phyloP scores from a whole-genome alignment of 305 asterid species.

The Lippia alba region DNA sequence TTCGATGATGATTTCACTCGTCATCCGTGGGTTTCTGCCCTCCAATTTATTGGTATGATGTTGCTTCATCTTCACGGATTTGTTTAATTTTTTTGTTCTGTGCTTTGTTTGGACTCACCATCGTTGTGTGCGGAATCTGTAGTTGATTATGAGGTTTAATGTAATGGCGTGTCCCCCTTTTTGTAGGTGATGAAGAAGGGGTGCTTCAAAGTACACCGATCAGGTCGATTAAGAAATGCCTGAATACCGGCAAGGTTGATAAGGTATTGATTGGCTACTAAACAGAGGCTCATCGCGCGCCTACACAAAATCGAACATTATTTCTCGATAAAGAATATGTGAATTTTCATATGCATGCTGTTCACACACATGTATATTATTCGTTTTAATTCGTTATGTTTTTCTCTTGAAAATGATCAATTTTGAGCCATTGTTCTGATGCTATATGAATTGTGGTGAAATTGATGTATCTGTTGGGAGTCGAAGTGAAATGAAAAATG shows the following conservation, averaged over 20 bases:
- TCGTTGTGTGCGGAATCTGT: background rate
- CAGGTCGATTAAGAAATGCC: slow-evolving; percentile 63
- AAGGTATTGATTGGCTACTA: slow-evolving; percentile 47
- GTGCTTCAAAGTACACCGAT: slow-evolving; percentile 57
- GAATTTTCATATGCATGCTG: background rate
- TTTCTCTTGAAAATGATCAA: background rate
- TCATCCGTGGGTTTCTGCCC: slow-evolving; percentile 75
- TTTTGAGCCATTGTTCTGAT: slow-evolving; percentile 12
- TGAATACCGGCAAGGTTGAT: slow-evolving; percentile 51
- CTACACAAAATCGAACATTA: background rate
- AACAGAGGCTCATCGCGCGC: slow-evolving; percentile 4
- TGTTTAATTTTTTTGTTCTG: background rate
- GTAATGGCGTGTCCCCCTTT: slow-evolving; percentile 15
- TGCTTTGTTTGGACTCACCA: slow-evolving; percentile 18
- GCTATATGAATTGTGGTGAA: slow-evolving; percentile 12
- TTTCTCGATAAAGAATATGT: background rate
- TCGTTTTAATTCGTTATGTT: too few species aligned
- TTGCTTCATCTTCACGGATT: background rate
- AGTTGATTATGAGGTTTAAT: slow-evolving; percentile 7
- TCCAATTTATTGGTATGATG: slow-evolving; percentile 61
- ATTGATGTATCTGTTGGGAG: background rate
- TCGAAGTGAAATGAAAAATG: background rate
- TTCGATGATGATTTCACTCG: slow-evolving; percentile 74
- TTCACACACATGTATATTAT: background rate
- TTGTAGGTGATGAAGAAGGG: slow-evolving; percentile 59